phyloP scores from a whole-genome alignment of 2,329 filamentous ascomycete species.

The Fusarium pseudocircinatum region DNA sequence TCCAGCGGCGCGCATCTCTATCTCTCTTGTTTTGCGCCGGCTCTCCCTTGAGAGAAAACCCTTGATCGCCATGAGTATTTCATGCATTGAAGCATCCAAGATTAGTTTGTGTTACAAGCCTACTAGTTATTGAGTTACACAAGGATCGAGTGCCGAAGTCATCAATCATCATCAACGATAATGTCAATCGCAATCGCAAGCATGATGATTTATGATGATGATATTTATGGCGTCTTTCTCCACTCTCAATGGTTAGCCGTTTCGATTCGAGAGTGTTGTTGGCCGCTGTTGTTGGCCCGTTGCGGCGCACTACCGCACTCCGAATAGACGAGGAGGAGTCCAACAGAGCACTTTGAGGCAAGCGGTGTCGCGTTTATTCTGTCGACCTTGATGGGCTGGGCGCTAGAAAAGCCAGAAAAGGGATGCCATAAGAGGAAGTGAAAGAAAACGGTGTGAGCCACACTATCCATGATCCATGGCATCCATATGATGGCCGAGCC shows the following conservation, averaged over 20 bases:
- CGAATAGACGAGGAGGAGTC: slow-evolving; percentile 23
- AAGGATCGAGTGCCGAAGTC: slow-evolving; percentile 16
- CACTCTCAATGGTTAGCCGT: slow-evolving; percentile 23
- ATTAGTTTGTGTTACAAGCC: neutral
- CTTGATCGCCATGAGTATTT: slow-evolving; percentile 8
- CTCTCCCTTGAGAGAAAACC: slow-evolving; percentile 16
- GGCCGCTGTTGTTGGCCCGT: slow-evolving; percentile 15
- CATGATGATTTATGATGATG: slow-evolving; percentile 38
- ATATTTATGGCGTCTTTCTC: slow-evolving; percentile 27
- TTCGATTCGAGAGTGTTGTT: slow-evolving; percentile 18
- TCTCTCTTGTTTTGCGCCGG: slow-evolving; percentile 13
- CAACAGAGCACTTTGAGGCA: neutral
- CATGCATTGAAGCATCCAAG: slow-evolving; percentile 16
- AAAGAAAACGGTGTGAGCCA: slow-evolving; percentile 40
- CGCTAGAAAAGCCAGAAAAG: neutral
- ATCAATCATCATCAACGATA: slow-evolving; percentile 26
- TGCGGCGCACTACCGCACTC: slow-evolving; percentile 37
- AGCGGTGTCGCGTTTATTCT: slow-evolving; percentile 18
- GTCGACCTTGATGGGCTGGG: slow-evolving; percentile 12
- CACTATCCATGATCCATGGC: slow-evolving; percentile 31
- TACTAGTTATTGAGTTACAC: neutral
- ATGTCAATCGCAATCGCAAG: slow-evolving; percentile 15
- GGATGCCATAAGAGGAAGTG: slow-evolving; percentile 19
- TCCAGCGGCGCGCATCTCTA: slow-evolving; percentile 30
- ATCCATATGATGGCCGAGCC: slow-evolving; percentile 30